Conservation (phyloP, 305 asterid genomes). For the Fraxinus angustifolia region DNA sequence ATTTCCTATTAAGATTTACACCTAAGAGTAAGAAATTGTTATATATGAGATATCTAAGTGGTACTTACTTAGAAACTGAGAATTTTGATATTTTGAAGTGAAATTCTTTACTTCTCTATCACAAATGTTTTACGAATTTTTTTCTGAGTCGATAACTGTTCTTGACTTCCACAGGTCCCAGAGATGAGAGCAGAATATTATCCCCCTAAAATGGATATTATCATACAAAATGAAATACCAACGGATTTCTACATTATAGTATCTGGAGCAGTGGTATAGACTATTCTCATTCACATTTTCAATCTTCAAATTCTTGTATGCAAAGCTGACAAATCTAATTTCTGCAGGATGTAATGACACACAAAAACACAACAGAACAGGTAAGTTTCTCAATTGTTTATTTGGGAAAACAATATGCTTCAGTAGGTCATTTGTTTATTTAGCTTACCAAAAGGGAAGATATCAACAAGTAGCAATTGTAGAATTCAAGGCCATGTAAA, state of each 20-base stretch:
- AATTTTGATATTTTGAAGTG: neutral
- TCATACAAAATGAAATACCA: constrained; percentile 85
- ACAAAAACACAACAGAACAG: constrained; percentile 68
- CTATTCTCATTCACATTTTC: constrained; percentile 7
- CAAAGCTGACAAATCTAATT: constrained; percentile 32
- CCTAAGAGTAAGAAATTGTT: neutral
- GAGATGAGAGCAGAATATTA: constrained; percentile 92
- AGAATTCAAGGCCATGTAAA: neutral
- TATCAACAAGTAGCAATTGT: neutral
- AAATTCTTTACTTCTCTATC: neutral
- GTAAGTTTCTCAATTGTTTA: constrained; percentile 30
- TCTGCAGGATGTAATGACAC: constrained; percentile 72
- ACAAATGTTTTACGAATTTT: neutral
- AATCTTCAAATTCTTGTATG: constrained; percentile 13
- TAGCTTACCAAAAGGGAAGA: neutral
- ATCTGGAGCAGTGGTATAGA: constrained; percentile 83
- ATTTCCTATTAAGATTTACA: neutral
- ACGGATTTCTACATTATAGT: constrained; percentile 88
- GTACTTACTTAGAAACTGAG: neutral
- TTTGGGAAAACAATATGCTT: neutral
- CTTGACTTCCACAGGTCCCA: constrained; percentile 55
- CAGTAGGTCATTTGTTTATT: neutral
- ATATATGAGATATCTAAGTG: neutral
- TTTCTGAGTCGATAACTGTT: neutral
- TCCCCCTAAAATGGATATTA: constrained; percentile 88